Evolutionary conservation across 2,329 filamentous ascomycete genomes (phyloP).

Genomic region (Ophiostoma sp.): DNA sequence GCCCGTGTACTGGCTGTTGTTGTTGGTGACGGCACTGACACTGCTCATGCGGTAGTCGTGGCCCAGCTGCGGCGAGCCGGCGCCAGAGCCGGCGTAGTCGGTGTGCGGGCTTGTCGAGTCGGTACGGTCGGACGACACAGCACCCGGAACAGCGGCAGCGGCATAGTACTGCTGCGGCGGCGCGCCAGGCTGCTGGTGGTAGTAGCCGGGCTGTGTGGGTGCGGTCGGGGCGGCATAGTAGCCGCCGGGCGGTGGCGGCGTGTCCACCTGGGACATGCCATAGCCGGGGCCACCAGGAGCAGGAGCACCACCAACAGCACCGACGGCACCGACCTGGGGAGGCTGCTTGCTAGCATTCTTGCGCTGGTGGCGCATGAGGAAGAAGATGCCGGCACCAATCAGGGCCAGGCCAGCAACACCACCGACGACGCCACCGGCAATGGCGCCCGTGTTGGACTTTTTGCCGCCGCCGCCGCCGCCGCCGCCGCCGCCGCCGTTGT

Average conservation of each 20-base stretch:
- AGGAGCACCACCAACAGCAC: neutral
- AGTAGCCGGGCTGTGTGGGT: constrained; percentile 4
- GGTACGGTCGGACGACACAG: constrained; percentile 20
- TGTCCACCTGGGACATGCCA: constrained; percentile 20
- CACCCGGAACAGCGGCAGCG: constrained; percentile 7
- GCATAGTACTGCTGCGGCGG: constrained; percentile 21
- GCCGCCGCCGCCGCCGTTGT: neutral
- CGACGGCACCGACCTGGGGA: neutral
- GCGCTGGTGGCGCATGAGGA: constrained; percentile 29
- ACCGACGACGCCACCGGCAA: constrained; percentile 35
- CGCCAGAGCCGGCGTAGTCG: constrained; percentile 10
- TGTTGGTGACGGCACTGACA: constrained; percentile 16
- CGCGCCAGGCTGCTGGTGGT: constrained; percentile 1
- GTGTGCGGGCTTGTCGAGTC: constrained; percentile 21
- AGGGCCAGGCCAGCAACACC: constrained; percentile 32
- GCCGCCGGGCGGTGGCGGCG: constrained; percentile 14
- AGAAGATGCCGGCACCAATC: constrained; percentile 28
- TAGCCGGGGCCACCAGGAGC: neutral
- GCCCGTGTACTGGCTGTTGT: neutral
- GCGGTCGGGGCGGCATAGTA: constrained; percentile 8
- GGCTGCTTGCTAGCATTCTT: constrained; percentile 12
- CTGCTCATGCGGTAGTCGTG: constrained; percentile 23
- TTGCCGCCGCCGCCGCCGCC: constrained; percentile 1
- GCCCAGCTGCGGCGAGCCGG: neutral
- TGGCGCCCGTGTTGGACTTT: constrained; percentile 29